phyloP scores from a whole-genome alignment of 2,329 filamentous ascomycete species.

The Cytospora mali region DNA sequence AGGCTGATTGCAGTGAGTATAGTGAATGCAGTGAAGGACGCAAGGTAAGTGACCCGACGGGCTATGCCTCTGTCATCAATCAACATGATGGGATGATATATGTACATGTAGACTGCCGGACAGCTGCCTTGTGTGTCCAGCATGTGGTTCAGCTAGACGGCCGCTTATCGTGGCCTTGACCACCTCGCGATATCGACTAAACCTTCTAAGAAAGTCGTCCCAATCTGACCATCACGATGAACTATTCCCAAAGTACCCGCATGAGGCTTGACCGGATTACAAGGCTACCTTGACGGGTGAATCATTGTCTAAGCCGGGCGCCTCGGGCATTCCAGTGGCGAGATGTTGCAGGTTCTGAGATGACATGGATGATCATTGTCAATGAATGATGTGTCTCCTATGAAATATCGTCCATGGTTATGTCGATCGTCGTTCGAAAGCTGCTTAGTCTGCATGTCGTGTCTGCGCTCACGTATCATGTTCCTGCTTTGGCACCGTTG shows the following conservation, averaged over 20 bases:
- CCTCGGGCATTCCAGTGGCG: not conserved
- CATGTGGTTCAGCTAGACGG: conserved; percentile 3
- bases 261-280: conserved; percentile 10
- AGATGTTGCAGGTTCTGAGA: not conserved
- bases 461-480: conserved; percentile 1
- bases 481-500: conserved; percentile 16
- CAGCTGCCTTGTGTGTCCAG: not conserved
- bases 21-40: too few species aligned
- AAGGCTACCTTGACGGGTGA: conserved; percentile 3
- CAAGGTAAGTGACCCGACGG: conserved; percentile 7
- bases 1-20: conserved; percentile 4
- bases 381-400: conserved; percentile 5
- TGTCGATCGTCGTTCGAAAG: conserved; percentile 8
- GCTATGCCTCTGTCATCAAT: not conserved
- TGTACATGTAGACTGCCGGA: conserved; percentile 21
- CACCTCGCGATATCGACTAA: not conserved
- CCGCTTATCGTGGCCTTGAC: not conserved
- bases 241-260: not conserved
- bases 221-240: not conserved
- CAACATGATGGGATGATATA: not conserved
- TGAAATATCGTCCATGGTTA: conserved; percentile 1
- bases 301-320: conserved; percentile 14
- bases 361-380: conserved; percentile 8
- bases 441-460: conserved; percentile 12
- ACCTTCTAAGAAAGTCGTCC: too few species aligned